These are phyloP conservation scores for Podaxis sp. DNA, from an alignment of 768 basidiomycete genomes.

Conservation along the genomic window DNA sequence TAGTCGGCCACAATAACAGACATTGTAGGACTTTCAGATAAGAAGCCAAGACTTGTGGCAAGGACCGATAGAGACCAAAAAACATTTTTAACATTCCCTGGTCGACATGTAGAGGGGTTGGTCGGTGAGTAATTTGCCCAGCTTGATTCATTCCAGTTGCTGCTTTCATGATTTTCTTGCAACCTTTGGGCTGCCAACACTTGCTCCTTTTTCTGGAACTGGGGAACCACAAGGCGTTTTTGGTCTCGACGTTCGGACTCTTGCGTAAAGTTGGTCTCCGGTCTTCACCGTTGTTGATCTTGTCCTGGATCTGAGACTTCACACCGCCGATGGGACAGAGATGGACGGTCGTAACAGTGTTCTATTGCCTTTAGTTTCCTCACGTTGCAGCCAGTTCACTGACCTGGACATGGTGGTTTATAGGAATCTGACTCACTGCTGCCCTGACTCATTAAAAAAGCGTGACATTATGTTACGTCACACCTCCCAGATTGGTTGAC, in stretches of 20 bases:
- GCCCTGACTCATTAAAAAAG: not conserved
- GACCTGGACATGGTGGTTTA: constrained; percentile 7
- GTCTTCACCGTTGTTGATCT: not conserved
- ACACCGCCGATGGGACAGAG: not conserved
- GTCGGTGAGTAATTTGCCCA: not conserved
- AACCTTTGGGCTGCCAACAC: not conserved
- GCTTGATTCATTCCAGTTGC: not conserved
- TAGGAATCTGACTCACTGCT: constrained; percentile 2
- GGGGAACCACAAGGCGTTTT: not conserved
- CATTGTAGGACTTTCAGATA: no score
- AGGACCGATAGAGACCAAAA: not conserved
- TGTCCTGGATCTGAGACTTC: not conserved
- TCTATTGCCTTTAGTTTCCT: not conserved
- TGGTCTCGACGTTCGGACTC: not conserved
- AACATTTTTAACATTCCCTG: not conserved
- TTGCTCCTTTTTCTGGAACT: not conserved
- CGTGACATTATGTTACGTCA: not conserved
- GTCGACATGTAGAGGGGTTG: not conserved
- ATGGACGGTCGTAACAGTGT: not conserved
- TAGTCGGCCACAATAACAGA: no score
- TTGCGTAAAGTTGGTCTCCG: not conserved
- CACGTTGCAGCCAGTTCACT: not conserved
- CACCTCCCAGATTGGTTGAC: not conserved
- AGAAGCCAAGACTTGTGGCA: not conserved
- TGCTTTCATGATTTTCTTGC: not conserved